phyloP scores from a whole-genome alignment of 2,329 filamentous ascomycete species.

The Verticillium zaregamsianum region DNA sequence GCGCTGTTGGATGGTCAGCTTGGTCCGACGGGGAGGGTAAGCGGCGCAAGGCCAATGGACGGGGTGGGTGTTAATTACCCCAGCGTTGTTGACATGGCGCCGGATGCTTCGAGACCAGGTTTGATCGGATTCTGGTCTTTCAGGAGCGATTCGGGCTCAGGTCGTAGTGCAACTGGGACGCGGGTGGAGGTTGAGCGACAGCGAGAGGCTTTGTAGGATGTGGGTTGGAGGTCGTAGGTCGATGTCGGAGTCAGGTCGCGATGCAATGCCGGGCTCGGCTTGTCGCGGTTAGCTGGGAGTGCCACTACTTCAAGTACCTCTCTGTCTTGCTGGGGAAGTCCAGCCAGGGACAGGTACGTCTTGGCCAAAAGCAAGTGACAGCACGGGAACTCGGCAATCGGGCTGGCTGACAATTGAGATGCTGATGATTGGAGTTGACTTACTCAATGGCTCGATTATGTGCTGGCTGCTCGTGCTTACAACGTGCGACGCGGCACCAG shows the following conservation, averaged over 20 bases:
- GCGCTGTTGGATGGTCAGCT: conserved; percentile 47
- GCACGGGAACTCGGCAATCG: not conserved
- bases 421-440: not conserved
- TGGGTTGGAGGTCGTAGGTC: not conserved
- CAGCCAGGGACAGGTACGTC: not conserved
- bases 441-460: not conserved
- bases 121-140: not conserved
- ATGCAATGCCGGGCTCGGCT: not conserved
- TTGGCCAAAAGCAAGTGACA: not conserved
- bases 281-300: not conserved
- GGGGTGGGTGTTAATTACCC: conserved; percentile 27
- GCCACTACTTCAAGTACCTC: not conserved
- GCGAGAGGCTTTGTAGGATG: not conserved
- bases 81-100: conserved; percentile 47
- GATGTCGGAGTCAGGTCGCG: not conserved
- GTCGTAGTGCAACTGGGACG: not conserved
- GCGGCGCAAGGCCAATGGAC: not conserved
- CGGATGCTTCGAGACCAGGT: conserved; percentile 3
- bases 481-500: not conserved
- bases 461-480: not conserved
- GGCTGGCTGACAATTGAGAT: not conserved
- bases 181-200: not conserved
- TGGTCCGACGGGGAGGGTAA: not conserved
- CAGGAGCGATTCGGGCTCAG: not conserved
- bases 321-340: not conserved